Base-by-base conservation (phyloP, 176 grass and related monocot genomes). In the Zizania latifolia region DNA sequence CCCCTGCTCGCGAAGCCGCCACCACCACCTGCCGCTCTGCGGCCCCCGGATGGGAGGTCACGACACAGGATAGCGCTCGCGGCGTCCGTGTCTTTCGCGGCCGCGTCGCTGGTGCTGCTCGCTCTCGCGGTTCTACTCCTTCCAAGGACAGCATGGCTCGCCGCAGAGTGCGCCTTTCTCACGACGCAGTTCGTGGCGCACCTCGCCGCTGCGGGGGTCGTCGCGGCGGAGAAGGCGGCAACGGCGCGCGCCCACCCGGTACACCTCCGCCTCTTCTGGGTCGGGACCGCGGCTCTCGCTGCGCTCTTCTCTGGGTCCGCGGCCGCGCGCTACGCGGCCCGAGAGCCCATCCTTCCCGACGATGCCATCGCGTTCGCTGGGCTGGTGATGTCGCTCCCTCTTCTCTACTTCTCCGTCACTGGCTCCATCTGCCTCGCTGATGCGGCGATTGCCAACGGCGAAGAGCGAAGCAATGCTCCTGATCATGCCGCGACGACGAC, bases 181-280 rank as follows among this genome's bases (percentile, higher is more conserved):
- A 56, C 43, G 13, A 46, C 76, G 72, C 90, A 89, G 4, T 72
- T 72, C 67, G n/a, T 66, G 28, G 77, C 84, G 21, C 77, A 93
- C 73, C 32, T 84, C 23, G 83, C 72, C 1, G 80, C 62, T 0
- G 62, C 81, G 3, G 57, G 80, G n/a, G 12, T 74, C 17, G 54
- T 89, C 26, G 68, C 33, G 17, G 76, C 38, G 37, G 86, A 88
- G 79, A 92, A 72, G 61, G 21, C 37, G 16, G 21, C 26, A 14
- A 48, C 8, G 0, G 24, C 34, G 16, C 12, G 15, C 3, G 1
- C 36, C 5, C 86, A 84, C 72, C 83, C 83, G 13, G 8, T 17
- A 3, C 68, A 85, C 54, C 76, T 93, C 45, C 69, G 90, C 31
- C 0, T 79, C 45, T 93, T 86, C 86, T 93, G 90, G 86, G 33